These are phyloP conservation scores for Pulveroboletus sp. DNA, from an alignment of 768 basidiomycete species.

Conservation along the genomic window DNA sequence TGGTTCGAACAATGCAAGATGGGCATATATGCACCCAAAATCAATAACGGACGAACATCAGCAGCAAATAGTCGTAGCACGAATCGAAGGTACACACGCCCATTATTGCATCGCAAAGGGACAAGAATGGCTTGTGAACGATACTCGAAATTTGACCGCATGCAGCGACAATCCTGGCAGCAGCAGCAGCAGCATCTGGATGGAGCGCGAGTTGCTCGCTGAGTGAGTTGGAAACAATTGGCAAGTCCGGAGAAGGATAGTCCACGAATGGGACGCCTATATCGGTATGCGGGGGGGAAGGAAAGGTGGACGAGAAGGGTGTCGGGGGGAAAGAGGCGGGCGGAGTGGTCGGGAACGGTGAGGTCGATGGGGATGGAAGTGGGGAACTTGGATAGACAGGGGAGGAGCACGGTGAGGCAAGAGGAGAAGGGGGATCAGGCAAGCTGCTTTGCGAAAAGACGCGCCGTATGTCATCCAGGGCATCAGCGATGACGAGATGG, in stretches of 20 bases:
- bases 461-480: slow-evolving; percentile 62
- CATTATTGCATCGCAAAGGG: slow-evolving; percentile 71
- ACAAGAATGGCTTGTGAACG: slow-evolving; percentile 64
- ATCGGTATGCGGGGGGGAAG: slow-evolving; percentile 8
- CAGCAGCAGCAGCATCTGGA: slow-evolving; percentile 55
- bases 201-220: slow-evolving; percentile 55
- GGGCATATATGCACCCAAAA: slow-evolving; percentile 14
- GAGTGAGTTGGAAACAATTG: slow-evolving; percentile 41
- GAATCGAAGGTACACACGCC: slow-evolving; percentile 41
- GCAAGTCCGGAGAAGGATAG: slow-evolving; percentile 53
- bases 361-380: slow-evolving; percentile 27
- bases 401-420: slow-evolving; percentile 15
- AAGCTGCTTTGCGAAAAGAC: slow-evolving; percentile 38
- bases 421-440: slow-evolving; percentile 9
- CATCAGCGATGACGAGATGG: slow-evolving; percentile 61
- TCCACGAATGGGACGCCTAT: slow-evolving; percentile 25
- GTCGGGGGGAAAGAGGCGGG: slow-evolving; percentile 26
- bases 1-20: background rate
- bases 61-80: background rate
- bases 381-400: slow-evolving; percentile 26
- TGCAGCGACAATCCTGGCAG: slow-evolving; percentile 62
- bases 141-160: slow-evolving; percentile 62
- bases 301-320: slow-evolving; percentile 28
- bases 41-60: background rate
- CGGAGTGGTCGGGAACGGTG: slow-evolving; percentile 22